Evolutionary conservation across 768 basidiomycete genomes (phyloP).

Genomic region (Tricholoma sp.): DNA sequence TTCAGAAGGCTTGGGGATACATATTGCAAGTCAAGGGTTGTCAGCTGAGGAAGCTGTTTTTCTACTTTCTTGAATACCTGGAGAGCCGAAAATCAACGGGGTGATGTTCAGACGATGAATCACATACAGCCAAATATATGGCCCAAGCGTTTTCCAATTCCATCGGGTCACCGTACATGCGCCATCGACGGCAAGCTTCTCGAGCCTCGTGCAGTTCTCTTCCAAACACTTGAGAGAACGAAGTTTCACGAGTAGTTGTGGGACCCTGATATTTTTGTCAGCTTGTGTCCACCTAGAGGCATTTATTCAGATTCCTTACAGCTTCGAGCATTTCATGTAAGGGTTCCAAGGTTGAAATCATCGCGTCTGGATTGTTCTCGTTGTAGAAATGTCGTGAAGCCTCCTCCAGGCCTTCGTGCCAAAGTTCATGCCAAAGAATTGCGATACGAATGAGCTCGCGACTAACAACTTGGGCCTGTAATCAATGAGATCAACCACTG

Average conservation of each 20-base stretch:
- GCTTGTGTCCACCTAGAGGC: background rate
- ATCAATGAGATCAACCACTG: background rate
- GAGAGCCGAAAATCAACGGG: background rate
- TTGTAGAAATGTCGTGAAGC: slow-evolving; percentile 95
- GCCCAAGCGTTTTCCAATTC: slow-evolving; percentile 99
- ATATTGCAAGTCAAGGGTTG: slow-evolving; percentile 91
- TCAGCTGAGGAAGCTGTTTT: slow-evolving; percentile 85
- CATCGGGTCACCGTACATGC: slow-evolving; percentile 76
- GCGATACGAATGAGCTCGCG: slow-evolving; percentile 95
- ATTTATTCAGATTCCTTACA: slow-evolving; percentile 35
- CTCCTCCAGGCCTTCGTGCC: slow-evolving; percentile 98
- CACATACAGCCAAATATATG: slow-evolving; percentile 85
- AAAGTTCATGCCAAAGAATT: slow-evolving; percentile 97
- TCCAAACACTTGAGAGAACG: slow-evolving; percentile 91
- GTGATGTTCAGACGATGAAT: background rate
- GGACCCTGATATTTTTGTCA: slow-evolving; percentile 60
- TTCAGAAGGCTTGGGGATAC: slow-evolving; percentile 91
- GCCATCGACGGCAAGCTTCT: slow-evolving; percentile 84
- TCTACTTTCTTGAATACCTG: slow-evolving; percentile 96
- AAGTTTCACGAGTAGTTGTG: slow-evolving; percentile 89
- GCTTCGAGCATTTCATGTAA: slow-evolving; percentile 89
- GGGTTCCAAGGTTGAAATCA: slow-evolving; percentile 91
- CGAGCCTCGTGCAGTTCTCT: slow-evolving; percentile 90
- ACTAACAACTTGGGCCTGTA: slow-evolving; percentile 79
- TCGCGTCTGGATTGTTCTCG: slow-evolving; percentile 93